These are phyloP conservation scores for Acanthamoeba triangularis DNA, from an alignment of 208 protist genomes.

Conservation along the genomic window DNA sequence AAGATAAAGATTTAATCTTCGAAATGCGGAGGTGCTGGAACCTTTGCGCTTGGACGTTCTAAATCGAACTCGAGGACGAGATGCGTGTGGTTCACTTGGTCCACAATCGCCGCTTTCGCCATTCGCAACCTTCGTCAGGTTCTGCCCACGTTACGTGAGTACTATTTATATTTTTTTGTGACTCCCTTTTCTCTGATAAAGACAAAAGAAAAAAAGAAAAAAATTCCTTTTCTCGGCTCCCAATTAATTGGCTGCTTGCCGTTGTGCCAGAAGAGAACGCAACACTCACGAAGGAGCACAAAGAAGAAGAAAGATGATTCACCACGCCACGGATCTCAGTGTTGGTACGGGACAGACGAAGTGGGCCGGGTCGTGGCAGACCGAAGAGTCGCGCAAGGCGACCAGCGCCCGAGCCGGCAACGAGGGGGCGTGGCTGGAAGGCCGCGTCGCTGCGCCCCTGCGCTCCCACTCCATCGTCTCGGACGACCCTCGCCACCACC, in stretches of 20 bases:
- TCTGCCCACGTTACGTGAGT: background rate
- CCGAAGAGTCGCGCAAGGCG: background rate
- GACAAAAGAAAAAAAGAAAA: background rate
- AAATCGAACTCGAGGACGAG: background rate
- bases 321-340: conserved; percentile 48
- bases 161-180: background rate
- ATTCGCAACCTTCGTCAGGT: background rate
- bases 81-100: conserved; percentile 48
- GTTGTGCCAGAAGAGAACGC: background rate
- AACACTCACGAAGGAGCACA: background rate
- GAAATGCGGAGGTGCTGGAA: background rate
- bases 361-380: conserved; percentile 41
- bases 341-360: conserved; percentile 6
- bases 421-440: conserved; percentile 8
- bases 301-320: conserved; percentile 19
- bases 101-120: background rate
- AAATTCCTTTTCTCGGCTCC: background rate
- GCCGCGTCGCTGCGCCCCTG: background rate
- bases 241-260: too few species aligned
- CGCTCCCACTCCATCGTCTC: conserved; percentile 47
- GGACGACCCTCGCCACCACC: background rate
- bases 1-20: background rate
- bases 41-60: background rate
- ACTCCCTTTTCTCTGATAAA: background rate
- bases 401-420: background rate